Conservation (phyloP, 257 asterid genomes). For the Haberlea rhodopensis region DNA sequence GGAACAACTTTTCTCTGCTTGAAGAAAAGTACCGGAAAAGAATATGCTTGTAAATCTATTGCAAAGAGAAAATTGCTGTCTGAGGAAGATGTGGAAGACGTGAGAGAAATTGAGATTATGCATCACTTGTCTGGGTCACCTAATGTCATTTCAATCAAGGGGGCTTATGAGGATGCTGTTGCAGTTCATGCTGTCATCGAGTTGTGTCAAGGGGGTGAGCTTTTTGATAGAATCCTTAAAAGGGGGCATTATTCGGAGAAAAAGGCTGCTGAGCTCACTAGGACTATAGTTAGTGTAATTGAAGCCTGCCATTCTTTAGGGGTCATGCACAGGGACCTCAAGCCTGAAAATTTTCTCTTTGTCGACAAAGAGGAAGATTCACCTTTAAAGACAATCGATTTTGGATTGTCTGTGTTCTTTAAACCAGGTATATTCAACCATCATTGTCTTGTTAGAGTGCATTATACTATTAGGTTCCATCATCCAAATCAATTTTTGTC, state of each 20-base stretch:
- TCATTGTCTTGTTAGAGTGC: background rate
- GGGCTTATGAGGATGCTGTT: constrained; percentile 77
- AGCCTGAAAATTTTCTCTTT: constrained; percentile 84
- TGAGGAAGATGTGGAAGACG: constrained; percentile 80
- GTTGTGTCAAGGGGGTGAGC: constrained; percentile 85
- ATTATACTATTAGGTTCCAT: background rate
- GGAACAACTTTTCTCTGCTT: constrained; percentile 72
- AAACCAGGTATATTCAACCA: constrained; percentile 60
- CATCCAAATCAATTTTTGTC: too few species aligned
- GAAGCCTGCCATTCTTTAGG: constrained; percentile 86
- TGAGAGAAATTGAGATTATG: constrained; percentile 85
- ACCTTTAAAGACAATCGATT: constrained; percentile 66
- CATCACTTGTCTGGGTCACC: constrained; percentile 79
- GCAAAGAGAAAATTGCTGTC: constrained; percentile 68
- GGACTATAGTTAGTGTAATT: constrained; percentile 72
- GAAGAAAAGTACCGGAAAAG: constrained; percentile 52
- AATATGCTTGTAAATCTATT: constrained; percentile 80
- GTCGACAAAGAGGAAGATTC: constrained; percentile 65
- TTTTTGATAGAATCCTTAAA: constrained; percentile 74
- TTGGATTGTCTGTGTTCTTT: constrained; percentile 75
- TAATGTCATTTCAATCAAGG: constrained; percentile 60
- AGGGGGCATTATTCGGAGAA: constrained; percentile 86
- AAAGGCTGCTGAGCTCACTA: constrained; percentile 85
- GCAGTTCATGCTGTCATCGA: constrained; percentile 88
- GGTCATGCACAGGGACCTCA: constrained; percentile 83